A percentile compares a stretch with the other conserved stretches of the same genome.
Evolutionary conservation across 495 filamentous ascomycete species (phyloP).

Genomic region (Ramalina peruviana): DNA sequence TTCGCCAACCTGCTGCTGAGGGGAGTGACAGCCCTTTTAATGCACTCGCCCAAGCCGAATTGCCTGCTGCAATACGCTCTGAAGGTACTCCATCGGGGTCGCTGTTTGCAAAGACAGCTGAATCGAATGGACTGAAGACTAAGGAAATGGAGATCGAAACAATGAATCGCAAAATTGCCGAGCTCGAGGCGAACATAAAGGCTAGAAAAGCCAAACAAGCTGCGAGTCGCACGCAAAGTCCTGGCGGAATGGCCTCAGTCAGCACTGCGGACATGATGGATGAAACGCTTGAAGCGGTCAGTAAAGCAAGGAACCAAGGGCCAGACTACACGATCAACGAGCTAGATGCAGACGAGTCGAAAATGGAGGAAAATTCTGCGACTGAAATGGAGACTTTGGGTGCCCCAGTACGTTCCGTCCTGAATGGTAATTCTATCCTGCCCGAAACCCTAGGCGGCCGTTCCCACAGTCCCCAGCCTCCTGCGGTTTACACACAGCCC

Average conservation of each 20-base stretch:
- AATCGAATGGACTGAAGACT: conserved; percentile 43
- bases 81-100: conserved; percentile 19
- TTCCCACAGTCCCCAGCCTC: neutral
- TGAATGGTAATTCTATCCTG: too few relatives aligned
- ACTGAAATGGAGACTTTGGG: too few relatives aligned
- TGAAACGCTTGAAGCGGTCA: neutral
- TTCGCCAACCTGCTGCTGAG: neutral
- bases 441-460: too few relatives aligned
- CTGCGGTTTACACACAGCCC: neutral
- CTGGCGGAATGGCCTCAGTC: conserved; percentile 16
- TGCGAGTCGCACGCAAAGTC: conserved; percentile 24
- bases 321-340: too few relatives aligned
- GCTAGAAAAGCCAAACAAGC: conserved; percentile 40
- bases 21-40: neutral
- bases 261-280: neutral
- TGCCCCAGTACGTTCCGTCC: too few relatives aligned
- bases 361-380: too few relatives aligned
- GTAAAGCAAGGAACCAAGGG: too few relatives aligned
- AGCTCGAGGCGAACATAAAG: conserved; percentile 56
- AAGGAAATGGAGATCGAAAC: conserved; percentile 60
- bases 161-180: conserved; percentile 62
- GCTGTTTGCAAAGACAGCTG: conserved; percentile 22
- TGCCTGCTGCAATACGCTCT: conserved; percentile 18
- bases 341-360: too few relatives aligned
- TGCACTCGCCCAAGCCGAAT: neutral